phyloP scores from a whole-genome alignment of 441 rosid species.

The Gossypium armourianum region DNA sequence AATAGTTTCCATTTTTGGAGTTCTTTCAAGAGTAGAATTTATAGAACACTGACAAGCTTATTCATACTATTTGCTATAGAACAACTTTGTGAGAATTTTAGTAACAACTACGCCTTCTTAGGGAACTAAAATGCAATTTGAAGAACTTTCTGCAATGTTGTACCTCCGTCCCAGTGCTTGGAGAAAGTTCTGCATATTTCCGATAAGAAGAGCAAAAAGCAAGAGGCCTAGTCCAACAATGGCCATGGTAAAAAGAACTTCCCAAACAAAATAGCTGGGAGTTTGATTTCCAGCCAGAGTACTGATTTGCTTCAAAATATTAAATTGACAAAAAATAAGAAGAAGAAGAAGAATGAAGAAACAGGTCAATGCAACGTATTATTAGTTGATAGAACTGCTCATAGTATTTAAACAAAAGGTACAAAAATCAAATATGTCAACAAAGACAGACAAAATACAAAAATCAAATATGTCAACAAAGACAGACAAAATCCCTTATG shows the following conservation, averaged over 20 bases:
- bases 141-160: not conserved
- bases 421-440: not conserved
- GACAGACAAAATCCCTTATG: not conserved
- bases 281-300: constrained; percentile 75
- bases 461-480: not conserved
- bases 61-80: not conserved
- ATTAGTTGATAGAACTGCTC: constrained; percentile 4
- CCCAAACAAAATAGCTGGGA: constrained; percentile 74
- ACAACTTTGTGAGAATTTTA: not conserved
- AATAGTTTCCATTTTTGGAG: not conserved
- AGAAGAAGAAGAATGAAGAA: not conserved
- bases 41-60: not conserved
- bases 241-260: constrained; percentile 77
- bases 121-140: constrained; percentile 1
- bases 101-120: not conserved
- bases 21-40: not conserved
- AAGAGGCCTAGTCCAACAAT: constrained; percentile 72
- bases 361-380: not conserved
- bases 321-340: constrained; percentile 4
- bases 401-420: constrained; percentile 5
- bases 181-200: constrained; percentile 90
- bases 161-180: constrained; percentile 78
- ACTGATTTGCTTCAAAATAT: constrained; percentile 73
- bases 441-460: not conserved
- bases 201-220: constrained; percentile 84